Conservation (phyloP, 2,329 filamentous ascomycete genomes). For the Penicillium sp. region DNA sequence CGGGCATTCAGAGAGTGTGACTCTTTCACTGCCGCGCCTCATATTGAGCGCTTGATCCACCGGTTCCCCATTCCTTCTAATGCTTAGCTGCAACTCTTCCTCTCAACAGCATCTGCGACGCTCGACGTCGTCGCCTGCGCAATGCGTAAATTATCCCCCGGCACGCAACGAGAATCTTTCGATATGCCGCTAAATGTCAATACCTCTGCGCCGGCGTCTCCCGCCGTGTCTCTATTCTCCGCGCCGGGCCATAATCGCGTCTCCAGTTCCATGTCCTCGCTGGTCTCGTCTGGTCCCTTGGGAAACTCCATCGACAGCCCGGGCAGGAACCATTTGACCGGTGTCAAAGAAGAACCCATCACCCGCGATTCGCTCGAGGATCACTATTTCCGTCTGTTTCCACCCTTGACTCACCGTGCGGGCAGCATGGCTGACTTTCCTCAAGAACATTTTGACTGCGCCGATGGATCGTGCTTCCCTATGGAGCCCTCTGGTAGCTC, state of each 20-base stretch:
- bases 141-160: slow-evolving; percentile 37
- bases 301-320: slow-evolving; percentile 47
- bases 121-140: slow-evolving; percentile 10
- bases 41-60: slow-evolving; percentile 9
- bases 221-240: slow-evolving; percentile 40
- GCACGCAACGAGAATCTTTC: slow-evolving; percentile 28
- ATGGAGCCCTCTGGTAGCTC: slow-evolving; percentile 32
- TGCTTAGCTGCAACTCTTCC: slow-evolving; percentile 16
- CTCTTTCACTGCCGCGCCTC: neutral
- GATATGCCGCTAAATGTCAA: slow-evolving; percentile 24
- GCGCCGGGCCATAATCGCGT: slow-evolving; percentile 37
- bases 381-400: slow-evolving; percentile 68
- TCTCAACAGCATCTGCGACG: slow-evolving; percentile 10
- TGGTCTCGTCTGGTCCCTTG: slow-evolving; percentile 57
- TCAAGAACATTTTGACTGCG: slow-evolving; percentile 37
- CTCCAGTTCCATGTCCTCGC: slow-evolving; percentile 71
- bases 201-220: slow-evolving; percentile 39
- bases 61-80: slow-evolving; percentile 5
- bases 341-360: slow-evolving; percentile 77
- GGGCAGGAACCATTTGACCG: slow-evolving; percentile 65
- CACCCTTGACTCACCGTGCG: slow-evolving; percentile 10
- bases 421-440: neutral
- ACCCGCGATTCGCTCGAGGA: slow-evolving; percentile 59
- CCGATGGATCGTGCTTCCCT: slow-evolving; percentile 30
- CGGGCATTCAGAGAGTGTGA: slow-evolving; percentile 3